Evolutionary conservation across 2,329 filamentous ascomycete genomes (phyloP), one percentile per base, ranked within the genome.

Genomic region (Hypoxylon sp.): DNA sequence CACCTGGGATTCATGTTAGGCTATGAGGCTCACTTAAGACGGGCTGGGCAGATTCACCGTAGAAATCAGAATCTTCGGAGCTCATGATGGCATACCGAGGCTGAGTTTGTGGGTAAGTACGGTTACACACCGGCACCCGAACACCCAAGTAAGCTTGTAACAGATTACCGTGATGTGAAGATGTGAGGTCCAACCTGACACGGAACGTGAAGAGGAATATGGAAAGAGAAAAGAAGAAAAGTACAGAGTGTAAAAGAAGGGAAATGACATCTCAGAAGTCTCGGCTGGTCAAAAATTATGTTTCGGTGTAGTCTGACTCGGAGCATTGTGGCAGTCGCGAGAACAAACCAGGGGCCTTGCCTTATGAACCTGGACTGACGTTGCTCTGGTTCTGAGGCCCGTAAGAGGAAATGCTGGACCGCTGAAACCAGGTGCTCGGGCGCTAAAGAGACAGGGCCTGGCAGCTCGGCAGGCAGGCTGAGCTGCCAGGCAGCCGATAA

Each of bases 51-150:
- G 40, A 23, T 31, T 48, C 74, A 83, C 83, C 83, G 56, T 85
- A 85, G 65, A 85, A 85, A 47, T 83, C 81, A 1, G 82, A 85
- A 50, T 85, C 81, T n/a, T 78, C 79, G 9, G 73, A 74, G 54
- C 76, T 74, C 78, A 78, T 79, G 24, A 24, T 64, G 21, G 37
- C 20, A 43, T 42, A 29, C 52, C 40, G 35, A 41, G 31, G 42
- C 21, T 31, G 26, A 24, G n/a, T n/a, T n/a, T n/a, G n/a, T n/a
- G n/a, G n/a, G n/a, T n/a, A n/a, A n/a, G n/a, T n/a, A n/a, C n/a
- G n/a, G n/a, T n/a, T n/a, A n/a, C n/a, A n/a, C n/a, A n/a, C n/a
- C n/a, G n/a, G n/a, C n/a, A n/a, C n/a, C n/a, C n/a, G n/a, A n/a
- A n/a, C n/a, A n/a, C n/a, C n/a, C n/a, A n/a, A n/a, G n/a, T n/a